Conservation (phyloP, 108 stramenopile genomes). For the Nitzschia putrida region DNA sequence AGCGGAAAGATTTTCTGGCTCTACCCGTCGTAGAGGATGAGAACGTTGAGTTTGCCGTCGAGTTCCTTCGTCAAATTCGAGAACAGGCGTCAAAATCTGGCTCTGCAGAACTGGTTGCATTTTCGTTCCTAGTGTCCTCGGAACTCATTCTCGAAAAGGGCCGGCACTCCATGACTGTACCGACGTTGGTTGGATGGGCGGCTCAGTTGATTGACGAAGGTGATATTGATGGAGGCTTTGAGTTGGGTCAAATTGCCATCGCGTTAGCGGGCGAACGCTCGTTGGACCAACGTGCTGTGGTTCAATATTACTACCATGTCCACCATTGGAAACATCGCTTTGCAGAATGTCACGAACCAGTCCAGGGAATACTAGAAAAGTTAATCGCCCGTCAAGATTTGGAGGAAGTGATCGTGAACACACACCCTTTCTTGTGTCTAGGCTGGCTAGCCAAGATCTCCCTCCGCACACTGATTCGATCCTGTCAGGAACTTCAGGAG, state of each 20-base stretch:
- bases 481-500: not conserved
- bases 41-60: conserved; percentile 3
- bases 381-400: not conserved
- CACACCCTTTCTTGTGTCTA: not conserved
- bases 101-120: conserved; percentile 2
- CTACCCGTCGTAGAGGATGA: conserved; percentile 5
- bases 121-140: not conserved
- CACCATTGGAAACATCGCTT: conserved; percentile 4
- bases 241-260: not conserved
- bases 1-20: not conserved
- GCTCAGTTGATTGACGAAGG: not conserved
- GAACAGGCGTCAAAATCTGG: not conserved
- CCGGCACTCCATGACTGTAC: conserved; percentile 2
- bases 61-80: not conserved
- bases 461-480: too few relatives aligned
- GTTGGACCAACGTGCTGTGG: not conserved
- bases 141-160: conserved; percentile 5
- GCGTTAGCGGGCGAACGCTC: too few relatives aligned
- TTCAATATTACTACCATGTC: conserved; percentile 1
- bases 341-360: not conserved
- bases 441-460: too few relatives aligned
- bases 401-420: conserved; percentile 3
- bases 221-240: conserved; percentile 2
- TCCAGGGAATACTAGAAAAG: not conserved
- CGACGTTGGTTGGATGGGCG: conserved; percentile 3